Evolutionary conservation across 169 alveolate genomes (phyloP).

Genomic region (Amoebophrya sp.): DNA sequence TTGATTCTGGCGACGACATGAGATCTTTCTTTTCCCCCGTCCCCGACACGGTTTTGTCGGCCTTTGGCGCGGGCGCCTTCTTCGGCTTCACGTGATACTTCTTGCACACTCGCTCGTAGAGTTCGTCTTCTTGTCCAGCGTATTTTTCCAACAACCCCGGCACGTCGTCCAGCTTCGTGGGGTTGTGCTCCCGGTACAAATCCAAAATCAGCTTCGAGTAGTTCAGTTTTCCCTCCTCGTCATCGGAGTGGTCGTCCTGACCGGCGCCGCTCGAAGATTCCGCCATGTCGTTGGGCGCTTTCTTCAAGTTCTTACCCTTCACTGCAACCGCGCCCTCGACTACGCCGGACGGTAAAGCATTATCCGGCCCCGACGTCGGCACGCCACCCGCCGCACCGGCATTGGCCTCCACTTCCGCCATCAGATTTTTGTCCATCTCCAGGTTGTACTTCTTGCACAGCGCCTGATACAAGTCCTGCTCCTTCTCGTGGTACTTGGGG

Average conservation of each 20-base stretch:
- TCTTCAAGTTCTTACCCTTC: too few relatives aligned
- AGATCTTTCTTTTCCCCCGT: too few relatives aligned
- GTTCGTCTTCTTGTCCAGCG: neutral
- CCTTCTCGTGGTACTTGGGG: neutral
- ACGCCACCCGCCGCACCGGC: too few relatives aligned
- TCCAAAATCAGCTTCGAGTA: neutral
- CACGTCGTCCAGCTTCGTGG: neutral
- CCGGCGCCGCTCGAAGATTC: too few relatives aligned
- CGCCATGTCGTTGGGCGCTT: too few relatives aligned
- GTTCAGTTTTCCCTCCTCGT: too few relatives aligned
- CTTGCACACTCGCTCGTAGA: neutral
- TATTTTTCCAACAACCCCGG: neutral
- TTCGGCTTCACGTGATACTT: neutral
- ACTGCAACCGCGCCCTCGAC: too few relatives aligned
- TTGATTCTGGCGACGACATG: neutral
- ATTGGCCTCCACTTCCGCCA: neutral
- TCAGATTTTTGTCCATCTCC: neutral
- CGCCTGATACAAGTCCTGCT: neutral
- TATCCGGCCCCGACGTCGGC: too few relatives aligned
- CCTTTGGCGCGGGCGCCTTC: too few relatives aligned
- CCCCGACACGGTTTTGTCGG: too few relatives aligned
- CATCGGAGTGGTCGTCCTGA: too few relatives aligned
- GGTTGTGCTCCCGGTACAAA: neutral
- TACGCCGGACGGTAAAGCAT: too few relatives aligned
- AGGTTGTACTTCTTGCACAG: neutral